Conservation (phyloP, 768 basidiomycete species). For the Suillus fuscotomentosus region DNA sequence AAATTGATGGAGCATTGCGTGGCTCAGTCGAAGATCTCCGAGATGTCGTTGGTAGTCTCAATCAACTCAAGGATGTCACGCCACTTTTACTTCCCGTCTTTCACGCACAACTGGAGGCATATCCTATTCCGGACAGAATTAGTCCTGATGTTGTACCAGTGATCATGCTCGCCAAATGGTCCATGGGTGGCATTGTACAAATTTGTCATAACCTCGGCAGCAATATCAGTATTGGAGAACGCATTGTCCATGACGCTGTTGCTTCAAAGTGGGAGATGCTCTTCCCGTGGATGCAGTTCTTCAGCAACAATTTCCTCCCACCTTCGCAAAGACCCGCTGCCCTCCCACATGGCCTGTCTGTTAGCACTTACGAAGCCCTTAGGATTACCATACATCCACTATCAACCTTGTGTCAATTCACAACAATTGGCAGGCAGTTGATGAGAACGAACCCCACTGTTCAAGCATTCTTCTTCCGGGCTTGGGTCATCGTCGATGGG, state of each 20-base stretch:
- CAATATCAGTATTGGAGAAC: neutral
- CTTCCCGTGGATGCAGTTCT: slow-evolving; percentile 9
- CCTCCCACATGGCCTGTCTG: slow-evolving; percentile 1
- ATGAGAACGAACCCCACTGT: slow-evolving; percentile 2
- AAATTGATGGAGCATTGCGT: neutral
- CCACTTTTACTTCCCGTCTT: neutral
- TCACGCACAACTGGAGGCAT: slow-evolving; percentile 2
- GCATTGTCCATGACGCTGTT: slow-evolving; percentile 3
- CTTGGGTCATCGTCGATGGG: slow-evolving; percentile 1
- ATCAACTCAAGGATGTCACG: slow-evolving; percentile 1
- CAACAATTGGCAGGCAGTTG: neutral
- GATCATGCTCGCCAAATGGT: slow-evolving; percentile 7
- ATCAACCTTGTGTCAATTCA: slow-evolving; percentile 5
- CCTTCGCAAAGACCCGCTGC: neutral
- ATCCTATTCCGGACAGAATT: neutral
- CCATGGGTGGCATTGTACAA: slow-evolving; percentile 6
- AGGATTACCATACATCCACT: slow-evolving; percentile 5
- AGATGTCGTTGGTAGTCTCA: neutral
- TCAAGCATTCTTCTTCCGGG: slow-evolving; percentile 5
- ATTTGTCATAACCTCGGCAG: slow-evolving; percentile 3
- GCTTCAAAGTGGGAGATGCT: slow-evolving; percentile 7
- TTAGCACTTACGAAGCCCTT: slow-evolving; percentile 4
- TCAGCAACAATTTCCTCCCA: slow-evolving; percentile 3
- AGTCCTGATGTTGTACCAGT: slow-evolving; percentile 1
- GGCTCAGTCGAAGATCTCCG: slow-evolving; percentile 4